A percentile compares a stretch with the other conserved stretches of the same genome.
phyloP scores from a whole-genome alignment of 169 alveolate genomes.

The Plasmodium gonderi region DNA sequence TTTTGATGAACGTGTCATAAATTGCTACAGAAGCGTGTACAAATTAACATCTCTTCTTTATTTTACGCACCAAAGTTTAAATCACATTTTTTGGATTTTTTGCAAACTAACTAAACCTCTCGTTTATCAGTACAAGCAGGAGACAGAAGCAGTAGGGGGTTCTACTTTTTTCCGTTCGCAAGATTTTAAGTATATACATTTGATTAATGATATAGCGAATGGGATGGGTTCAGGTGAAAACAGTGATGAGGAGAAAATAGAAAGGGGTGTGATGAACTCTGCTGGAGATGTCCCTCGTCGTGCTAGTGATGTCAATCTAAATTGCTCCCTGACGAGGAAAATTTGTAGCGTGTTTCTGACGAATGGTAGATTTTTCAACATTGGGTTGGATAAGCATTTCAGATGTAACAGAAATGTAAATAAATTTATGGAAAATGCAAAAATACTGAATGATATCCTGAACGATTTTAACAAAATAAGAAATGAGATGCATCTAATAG shows the following conservation, averaged over 20 bases:
- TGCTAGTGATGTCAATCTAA: too few relatives aligned
- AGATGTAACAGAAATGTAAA: not conserved
- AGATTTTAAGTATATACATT: conserved; percentile 36
- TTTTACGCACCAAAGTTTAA: not conserved
- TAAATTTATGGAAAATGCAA: conserved; percentile 5
- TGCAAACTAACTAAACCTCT: not conserved
- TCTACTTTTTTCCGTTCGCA: not conserved
- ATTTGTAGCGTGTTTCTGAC: not conserved
- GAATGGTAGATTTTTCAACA: not conserved
- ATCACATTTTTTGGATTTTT: conserved; percentile 2
- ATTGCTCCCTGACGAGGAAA: conserved; percentile 4
- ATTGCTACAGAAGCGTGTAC: conserved; percentile 7
- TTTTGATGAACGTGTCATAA: conserved; percentile 17
- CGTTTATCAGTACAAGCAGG: not conserved
- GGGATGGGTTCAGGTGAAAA: not conserved
- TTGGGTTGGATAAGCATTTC: conserved; percentile 19
- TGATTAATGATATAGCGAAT: conserved; percentile 15
- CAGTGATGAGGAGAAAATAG: not conserved
- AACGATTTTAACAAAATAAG: conserved; percentile 39
- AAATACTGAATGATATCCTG: conserved; percentile 18
- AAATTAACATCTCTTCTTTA: conserved; percentile 8
- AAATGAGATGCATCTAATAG: conserved; percentile 27
- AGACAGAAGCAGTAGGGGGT: not conserved
- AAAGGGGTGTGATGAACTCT: not conserved
- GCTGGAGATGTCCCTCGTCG: not conserved